Percentiles rank a stretch among this genome's conserved stretches.
These are phyloP conservation scores for Arabidopsis hybrid DNA, from an alignment of 441 rosid species.

Conservation along the genomic window DNA sequence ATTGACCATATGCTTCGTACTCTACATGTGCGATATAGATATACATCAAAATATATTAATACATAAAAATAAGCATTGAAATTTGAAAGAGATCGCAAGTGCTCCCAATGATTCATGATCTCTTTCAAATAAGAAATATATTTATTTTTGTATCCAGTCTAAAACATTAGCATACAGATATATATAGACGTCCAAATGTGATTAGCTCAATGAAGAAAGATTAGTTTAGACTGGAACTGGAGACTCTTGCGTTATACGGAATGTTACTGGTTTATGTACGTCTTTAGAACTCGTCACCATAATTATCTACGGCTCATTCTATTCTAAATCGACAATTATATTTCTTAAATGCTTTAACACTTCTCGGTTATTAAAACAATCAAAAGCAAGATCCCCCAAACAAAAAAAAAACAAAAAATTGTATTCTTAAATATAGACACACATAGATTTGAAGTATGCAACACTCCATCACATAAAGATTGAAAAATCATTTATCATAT, in stretches of 20 bases:
- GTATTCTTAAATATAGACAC: conserved; percentile 1
- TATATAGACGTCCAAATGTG: neutral
- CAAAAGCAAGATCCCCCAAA: neutral
- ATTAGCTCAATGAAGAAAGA: neutral
- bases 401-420: neutral
- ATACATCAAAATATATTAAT: conserved; percentile 4
- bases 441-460: conserved; percentile 4
- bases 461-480: conserved; percentile 17
- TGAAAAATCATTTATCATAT: conserved; percentile 19
- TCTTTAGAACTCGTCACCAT: conserved; percentile 11
- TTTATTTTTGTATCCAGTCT: neutral
- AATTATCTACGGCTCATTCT: conserved; percentile 1
- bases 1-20: conserved; percentile 35
- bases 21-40: conserved; percentile 20
- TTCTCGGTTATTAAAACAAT: neutral
- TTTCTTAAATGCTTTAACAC: neutral
- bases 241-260: conserved; percentile 10
- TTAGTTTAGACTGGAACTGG: neutral
- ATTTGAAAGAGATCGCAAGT: conserved; percentile 24
- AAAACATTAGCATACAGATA: conserved; percentile 6
- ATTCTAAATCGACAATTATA: neutral
- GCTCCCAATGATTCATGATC: conserved; percentile 20
- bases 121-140: conserved; percentile 3
- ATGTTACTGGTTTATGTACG: conserved; percentile 10
- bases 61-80: neutral